A percentile compares a stretch with the other conserved stretches of the same genome.
Conservation (phyloP, 2,329 filamentous ascomycete species). For the Helminthosporium solani region DNA sequence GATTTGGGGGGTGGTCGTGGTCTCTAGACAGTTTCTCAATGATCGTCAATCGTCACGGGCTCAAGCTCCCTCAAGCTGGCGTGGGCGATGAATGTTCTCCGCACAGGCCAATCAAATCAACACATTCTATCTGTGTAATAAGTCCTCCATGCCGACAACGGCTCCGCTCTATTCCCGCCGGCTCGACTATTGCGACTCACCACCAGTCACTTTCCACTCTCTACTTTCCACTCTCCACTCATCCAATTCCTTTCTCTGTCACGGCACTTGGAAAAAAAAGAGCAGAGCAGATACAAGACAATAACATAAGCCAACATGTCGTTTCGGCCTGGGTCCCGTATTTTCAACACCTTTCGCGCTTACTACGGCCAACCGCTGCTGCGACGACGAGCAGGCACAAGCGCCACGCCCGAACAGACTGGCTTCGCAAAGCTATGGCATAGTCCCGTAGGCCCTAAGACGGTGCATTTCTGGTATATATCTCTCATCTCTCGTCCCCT, state of each 20-base stretch:
- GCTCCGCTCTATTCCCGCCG: constrained; percentile 3
- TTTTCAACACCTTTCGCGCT: constrained; percentile 55
- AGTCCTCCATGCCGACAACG: constrained; percentile 21
- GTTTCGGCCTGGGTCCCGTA: constrained; percentile 59
- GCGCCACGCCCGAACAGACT: constrained; percentile 52
- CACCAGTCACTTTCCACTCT: no score
- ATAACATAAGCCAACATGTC: constrained; percentile 49
- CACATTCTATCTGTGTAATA: constrained; percentile 24
- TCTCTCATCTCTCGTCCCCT: background rate
- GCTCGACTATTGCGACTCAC: constrained; percentile 3
- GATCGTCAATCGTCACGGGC: no score
- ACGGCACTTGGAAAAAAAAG: background rate
- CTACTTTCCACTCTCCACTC: constrained; percentile 13
- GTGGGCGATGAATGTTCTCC: background rate
- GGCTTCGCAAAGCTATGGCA: constrained; percentile 69
- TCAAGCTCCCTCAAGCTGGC: constrained; percentile 18
- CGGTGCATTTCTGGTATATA: constrained; percentile 92
- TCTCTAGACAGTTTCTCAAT: no score
- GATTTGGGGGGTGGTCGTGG: no score
- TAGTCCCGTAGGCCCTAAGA: constrained; percentile 59
- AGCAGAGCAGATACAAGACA: constrained; percentile 3
- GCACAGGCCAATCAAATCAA: constrained; percentile 28
- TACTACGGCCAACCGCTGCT: constrained; percentile 54
- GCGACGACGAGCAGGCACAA: constrained; percentile 70
- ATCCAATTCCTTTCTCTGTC: background rate